These are phyloP conservation scores for Phylloporus sp. DNA, from an alignment of 768 basidiomycete genomes.

Conservation along the genomic window DNA sequence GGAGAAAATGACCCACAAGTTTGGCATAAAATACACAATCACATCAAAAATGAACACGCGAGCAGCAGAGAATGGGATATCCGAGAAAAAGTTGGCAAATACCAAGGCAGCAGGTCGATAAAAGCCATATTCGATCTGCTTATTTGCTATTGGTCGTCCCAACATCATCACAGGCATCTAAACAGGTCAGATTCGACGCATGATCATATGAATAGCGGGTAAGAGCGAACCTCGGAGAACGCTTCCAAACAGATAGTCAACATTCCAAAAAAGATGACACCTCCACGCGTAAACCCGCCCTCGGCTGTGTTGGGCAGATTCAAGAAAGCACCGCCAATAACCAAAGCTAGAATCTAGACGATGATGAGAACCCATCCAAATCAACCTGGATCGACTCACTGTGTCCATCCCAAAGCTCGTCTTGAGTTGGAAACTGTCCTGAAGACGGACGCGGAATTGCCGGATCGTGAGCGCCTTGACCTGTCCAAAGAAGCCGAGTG, in stretches of 20 bases:
- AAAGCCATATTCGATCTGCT: slow-evolving; percentile 63
- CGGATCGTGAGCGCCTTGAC: slow-evolving; percentile 65
- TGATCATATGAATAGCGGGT: neutral
- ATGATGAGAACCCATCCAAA: neutral
- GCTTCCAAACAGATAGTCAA: slow-evolving; percentile 68
- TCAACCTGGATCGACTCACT: slow-evolving; percentile 35
- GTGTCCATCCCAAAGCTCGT: slow-evolving; percentile 64
- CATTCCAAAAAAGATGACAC: slow-evolving; percentile 71
- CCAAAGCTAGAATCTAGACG: slow-evolving; percentile 35
- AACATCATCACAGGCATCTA: slow-evolving; percentile 74
- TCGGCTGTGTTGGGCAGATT: slow-evolving; percentile 67
- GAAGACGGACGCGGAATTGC: slow-evolving; percentile 69
- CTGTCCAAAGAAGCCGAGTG: slow-evolving; percentile 73
- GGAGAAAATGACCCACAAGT: slow-evolving; percentile 37
- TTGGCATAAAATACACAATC: slow-evolving; percentile 66
- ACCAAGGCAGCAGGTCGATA: slow-evolving; percentile 65
- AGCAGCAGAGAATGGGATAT: slow-evolving; percentile 63
- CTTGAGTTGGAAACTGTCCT: slow-evolving; percentile 74
- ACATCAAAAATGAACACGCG: slow-evolving; percentile 60
- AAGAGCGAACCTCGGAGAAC: slow-evolving; percentile 56
- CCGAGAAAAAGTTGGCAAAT: slow-evolving; percentile 63
- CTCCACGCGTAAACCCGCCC: slow-evolving; percentile 85
- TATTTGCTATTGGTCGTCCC: slow-evolving; percentile 71
- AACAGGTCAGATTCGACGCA: neutral
- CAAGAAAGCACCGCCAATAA: slow-evolving; percentile 73